Conservation (phyloP, 2,329 filamentous ascomycete species). For the Ophiocordyceps camponoti-floridani region DNA sequence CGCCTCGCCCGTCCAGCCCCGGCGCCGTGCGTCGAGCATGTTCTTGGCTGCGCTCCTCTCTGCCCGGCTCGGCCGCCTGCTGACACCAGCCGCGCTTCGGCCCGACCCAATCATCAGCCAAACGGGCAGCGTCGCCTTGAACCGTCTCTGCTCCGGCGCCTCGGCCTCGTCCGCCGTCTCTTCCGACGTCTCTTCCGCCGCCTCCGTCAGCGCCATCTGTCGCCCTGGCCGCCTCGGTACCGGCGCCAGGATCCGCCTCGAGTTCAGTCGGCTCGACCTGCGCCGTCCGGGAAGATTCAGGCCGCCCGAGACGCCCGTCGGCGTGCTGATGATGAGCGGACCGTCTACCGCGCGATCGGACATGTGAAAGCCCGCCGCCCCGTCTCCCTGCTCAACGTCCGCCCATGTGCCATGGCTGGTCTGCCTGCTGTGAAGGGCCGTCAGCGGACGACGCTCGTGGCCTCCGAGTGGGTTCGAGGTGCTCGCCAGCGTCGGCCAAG, state of each 20-base stretch:
- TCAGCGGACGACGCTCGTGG: neutral
- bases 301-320: constrained; percentile 33
- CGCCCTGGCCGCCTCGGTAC: constrained; percentile 27
- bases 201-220: constrained; percentile 10
- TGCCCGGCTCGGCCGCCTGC: constrained; percentile 33
- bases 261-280: constrained; percentile 14
- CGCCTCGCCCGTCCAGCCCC: constrained; percentile 31
- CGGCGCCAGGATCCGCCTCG: constrained; percentile 32
- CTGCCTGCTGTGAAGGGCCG: neutral
- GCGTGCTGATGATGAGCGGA: constrained; percentile 43
- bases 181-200: constrained; percentile 19
- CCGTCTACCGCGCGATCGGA: constrained; percentile 24
- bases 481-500: constrained; percentile 22
- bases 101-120: constrained; percentile 17
- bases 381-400: neutral
- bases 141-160: constrained; percentile 3
- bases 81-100: constrained; percentile 23
- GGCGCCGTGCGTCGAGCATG: constrained; percentile 39
- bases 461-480: neutral
- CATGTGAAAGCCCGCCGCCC: constrained; percentile 3
- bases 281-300: constrained; percentile 25
- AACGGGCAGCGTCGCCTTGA: constrained; percentile 8
- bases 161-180: constrained; percentile 18
- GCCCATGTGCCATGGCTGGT: neutral
- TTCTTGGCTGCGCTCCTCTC: constrained; percentile 44